These are phyloP conservation scores for Dioszegia hungarica DNA, from an alignment of 768 basidiomycete species.

Conservation along the genomic window DNA sequence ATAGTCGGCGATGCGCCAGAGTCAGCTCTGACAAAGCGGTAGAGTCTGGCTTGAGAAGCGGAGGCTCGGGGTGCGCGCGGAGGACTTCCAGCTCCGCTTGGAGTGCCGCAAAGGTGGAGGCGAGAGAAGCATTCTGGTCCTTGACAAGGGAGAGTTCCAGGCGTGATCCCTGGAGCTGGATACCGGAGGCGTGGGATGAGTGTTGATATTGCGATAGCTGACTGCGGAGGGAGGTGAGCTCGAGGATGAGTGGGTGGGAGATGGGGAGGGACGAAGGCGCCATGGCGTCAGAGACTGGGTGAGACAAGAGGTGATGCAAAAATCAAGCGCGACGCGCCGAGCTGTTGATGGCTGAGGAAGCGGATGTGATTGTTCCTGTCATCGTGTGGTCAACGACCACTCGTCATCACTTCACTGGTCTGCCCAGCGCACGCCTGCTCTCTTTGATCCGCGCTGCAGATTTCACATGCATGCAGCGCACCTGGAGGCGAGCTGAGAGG, in stretches of 20 bases:
- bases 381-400: too few relatives aligned
- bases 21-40: slow-evolving; percentile 44
- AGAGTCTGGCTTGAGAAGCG: slow-evolving; percentile 21
- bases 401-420: too few relatives aligned
- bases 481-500: too few relatives aligned
- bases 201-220: slow-evolving; percentile 45
- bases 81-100: slow-evolving; percentile 31
- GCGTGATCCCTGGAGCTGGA: slow-evolving; percentile 45
- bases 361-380: too few relatives aligned
- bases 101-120: not conserved
- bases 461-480: too few relatives aligned
- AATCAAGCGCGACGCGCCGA: too few relatives aligned
- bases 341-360: too few relatives aligned
- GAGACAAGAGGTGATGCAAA: too few relatives aligned
- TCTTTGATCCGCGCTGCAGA: too few relatives aligned
- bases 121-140: slow-evolving; percentile 21
- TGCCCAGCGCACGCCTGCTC: too few relatives aligned
- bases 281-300: too few relatives aligned
- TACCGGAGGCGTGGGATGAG: slow-evolving; percentile 39
- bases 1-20: slow-evolving; percentile 47
- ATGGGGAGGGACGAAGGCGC: slow-evolving; percentile 23
- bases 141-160: slow-evolving; percentile 39
- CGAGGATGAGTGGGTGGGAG: slow-evolving; percentile 44
- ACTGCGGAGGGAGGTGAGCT: slow-evolving; percentile 43
- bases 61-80: slow-evolving; percentile 27